Evolutionary conservation across 495 filamentous ascomycete genomes (phyloP), one percentile per base, ranked within the genome.

Genomic region (Immersiella caudata): DNA sequence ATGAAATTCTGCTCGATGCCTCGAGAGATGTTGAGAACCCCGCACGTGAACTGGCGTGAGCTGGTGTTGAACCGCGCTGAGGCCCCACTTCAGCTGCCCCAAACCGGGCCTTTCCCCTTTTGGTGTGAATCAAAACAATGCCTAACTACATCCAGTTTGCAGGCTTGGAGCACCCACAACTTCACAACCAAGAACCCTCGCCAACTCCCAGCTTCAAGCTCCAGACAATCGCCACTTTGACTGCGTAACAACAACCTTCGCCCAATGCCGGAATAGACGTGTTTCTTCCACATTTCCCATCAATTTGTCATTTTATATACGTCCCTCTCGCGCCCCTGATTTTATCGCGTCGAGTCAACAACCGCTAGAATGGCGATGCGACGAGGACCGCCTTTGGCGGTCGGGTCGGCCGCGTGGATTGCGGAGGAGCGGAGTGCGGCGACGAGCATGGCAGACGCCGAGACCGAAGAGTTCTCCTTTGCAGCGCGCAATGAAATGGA

Each of bases 401-500:
- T 87, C 68, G 85, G 85, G 73, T 86, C 85, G 66, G 73, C 78
- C 72, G 76, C 81, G 72, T 87, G 85, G 85, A 74, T 85, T 56
- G 75, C 79, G 26, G 85, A 86, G 70, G 85, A 87, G 70, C 73
- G 84, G 57, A 71, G 73, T 22, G 79, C 82, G 61, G 82, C 83
- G 3, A 64, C 80, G 58, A 76, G 79, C 60, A 84, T 87, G 68
- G 82, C 76, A n/a, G 72, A 81, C 22, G 77, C 79, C 24, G 95
- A 98, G 76, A 82, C 91, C 59, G 93, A 97, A 68, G 93, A 96
- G 76, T 93, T 97, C 73, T 86, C 91, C 60, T 98, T 91, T 79
- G 89, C 92, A 0, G 93, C 90, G 67, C 88, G 90, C 51, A 93
- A 96, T 79, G 94, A 98, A 72, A 81, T 97, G 74, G 94, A 95